Evolutionary conservation across 1,139 yeast genomes (phyloP).

Genomic region (Geotrichum aggregatum): DNA sequence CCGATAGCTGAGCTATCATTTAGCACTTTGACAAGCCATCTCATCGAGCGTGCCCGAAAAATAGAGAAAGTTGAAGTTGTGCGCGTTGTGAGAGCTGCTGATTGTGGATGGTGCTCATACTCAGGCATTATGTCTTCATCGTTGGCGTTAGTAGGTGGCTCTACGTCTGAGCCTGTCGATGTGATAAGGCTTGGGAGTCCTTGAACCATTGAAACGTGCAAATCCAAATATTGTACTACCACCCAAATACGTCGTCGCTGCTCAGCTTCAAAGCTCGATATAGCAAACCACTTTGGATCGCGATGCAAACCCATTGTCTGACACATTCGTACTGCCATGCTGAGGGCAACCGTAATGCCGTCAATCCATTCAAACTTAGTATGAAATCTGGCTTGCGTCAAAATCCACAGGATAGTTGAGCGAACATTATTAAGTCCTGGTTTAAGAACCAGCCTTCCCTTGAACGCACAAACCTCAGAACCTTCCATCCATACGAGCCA

Average conservation of each 20-base stretch:
- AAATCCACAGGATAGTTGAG: slow-evolving; percentile 34
- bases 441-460: slow-evolving; percentile 35
- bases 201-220: slow-evolving; percentile 32
- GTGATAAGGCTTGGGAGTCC: slow-evolving; percentile 36
- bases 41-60: slow-evolving; percentile 2
- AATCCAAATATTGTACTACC: slow-evolving; percentile 30
- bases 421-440: slow-evolving; percentile 36
- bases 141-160: slow-evolving; percentile 31
- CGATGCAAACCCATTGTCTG: slow-evolving; percentile 39
- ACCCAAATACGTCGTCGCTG: slow-evolving; percentile 36
- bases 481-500: slow-evolving; percentile 35
- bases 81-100: slow-evolving; percentile 5
- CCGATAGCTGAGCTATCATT: slow-evolving; percentile 11
- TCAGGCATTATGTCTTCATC: slow-evolving; percentile 24
- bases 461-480: slow-evolving; percentile 33
- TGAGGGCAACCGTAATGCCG: slow-evolving; percentile 33
- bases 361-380: slow-evolving; percentile 31
- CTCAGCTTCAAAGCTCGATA: slow-evolving; percentile 36
- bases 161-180: slow-evolving; percentile 21
- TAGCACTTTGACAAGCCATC: slow-evolving; percentile 8
- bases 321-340: slow-evolving; percentile 32
- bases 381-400: slow-evolving; percentile 28
- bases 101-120: neutral
- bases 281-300: slow-evolving; percentile 38
- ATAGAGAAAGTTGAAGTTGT: slow-evolving; percentile 12